Base-by-base conservation (phyloP, 345 rosid species). In the Aurinia saxatilis region DNA sequence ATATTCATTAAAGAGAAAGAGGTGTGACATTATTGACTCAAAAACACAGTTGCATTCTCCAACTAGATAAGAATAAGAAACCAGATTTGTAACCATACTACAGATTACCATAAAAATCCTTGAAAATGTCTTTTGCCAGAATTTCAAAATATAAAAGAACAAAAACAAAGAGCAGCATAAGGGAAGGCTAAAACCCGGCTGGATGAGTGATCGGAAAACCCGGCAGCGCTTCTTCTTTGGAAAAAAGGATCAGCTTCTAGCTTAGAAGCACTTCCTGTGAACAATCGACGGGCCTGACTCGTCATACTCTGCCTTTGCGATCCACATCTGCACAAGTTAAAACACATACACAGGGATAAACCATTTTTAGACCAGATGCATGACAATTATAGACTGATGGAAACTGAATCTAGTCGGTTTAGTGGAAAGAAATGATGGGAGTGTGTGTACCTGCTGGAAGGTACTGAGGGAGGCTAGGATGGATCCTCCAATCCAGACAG, bases 401-500 rank as follows among this genome's bases (percentile, higher is more conserved):
- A 21, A 33, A 40, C 2, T 6, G 1, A 19, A 1, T 34, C 44
- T 7, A 21, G 6, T 16, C 6, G 0, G 59, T 51, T 61, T 19
- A 40, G 44, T 3, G 10, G 40, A n/a, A n/a, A n/a, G n/a, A n/a
- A n/a, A n/a, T n/a, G n/a, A n/a, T n/a, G n/a, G n/a, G n/a, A 66
- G 40, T 21, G 18, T 23, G 27, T 16, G 31, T 63, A 83, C 96
- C 87, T 91, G 98, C 80, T 91, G 98, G 86, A 91, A 91, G 57
- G 98, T 87, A 80, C 96, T 91, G 63, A 88, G 93, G 51, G 96
- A 91, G 5, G 95, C 96, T 81, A 91, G 71, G 77, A 85, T 88
- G 29, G 98, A 88, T 2, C 96, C 95, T 36, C 98, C 96, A 11
- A 91, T 91, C 95, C 96, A 91, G 73, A 88, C 98, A 71, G 89